Conservation (phyloP, 2,329 filamentous ascomycete genomes). For the Penicillium sp. region DNA sequence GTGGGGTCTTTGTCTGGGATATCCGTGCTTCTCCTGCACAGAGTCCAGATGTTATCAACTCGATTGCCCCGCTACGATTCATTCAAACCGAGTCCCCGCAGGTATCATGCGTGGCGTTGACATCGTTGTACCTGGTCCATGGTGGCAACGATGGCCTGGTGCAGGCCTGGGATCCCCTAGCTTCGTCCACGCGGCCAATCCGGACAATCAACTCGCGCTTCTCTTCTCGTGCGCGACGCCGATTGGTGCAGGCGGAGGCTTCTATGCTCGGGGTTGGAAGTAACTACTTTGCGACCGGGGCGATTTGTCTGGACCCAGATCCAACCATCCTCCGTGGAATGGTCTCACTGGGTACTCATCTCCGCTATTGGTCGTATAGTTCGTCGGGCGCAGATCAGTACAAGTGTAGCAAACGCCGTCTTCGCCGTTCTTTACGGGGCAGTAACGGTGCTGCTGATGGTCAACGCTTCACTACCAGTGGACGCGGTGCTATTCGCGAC, state of each 20-base stretch:
- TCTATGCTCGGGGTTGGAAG: conserved; percentile 71
- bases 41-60: conserved; percentile 61
- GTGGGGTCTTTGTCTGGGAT: conserved; percentile 84
- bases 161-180: conserved; percentile 95
- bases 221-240: conserved; percentile 79
- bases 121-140: conserved; percentile 86
- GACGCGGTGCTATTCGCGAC: conserved; percentile 73
- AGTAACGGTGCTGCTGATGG: conserved; percentile 61
- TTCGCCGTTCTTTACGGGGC: conserved; percentile 71
- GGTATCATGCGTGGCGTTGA: conserved; percentile 80
- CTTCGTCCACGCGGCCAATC: conserved; percentile 76
- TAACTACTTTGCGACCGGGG: conserved; percentile 80
- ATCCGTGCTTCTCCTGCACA: conserved; percentile 69
- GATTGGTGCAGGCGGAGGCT: conserved; percentile 71
- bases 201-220: conserved; percentile 87
- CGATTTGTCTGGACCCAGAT: conserved; percentile 86
- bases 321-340: conserved; percentile 84
- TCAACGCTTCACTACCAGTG: conserved; percentile 65
- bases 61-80: conserved; percentile 73
- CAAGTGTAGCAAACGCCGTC: conserved; percentile 76
- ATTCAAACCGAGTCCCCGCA: conserved; percentile 91
- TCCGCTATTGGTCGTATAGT: conserved; percentile 94
- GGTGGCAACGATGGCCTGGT: conserved; percentile 94
- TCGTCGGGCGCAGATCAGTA: conserved; percentile 76
- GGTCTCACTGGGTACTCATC: conserved; percentile 81